Conservation (phyloP, 2,329 filamentous ascomycete genomes). For the Exophiala viscosa region DNA sequence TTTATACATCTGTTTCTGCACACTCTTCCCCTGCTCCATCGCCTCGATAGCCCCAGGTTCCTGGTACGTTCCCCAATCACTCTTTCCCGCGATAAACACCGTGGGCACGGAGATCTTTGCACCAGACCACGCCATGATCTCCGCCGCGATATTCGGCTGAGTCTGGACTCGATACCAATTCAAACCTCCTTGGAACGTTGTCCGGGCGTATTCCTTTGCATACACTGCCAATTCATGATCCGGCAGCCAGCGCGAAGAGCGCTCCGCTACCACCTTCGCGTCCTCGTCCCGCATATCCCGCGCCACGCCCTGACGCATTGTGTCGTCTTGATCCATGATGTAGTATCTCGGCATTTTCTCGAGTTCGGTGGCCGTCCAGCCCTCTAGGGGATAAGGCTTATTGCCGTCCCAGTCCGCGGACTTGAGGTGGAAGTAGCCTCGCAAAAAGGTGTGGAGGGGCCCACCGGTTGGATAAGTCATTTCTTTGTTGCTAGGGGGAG, state of each 20-base stretch:
- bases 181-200: slow-evolving; percentile 62
- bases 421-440: slow-evolving; percentile 67
- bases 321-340: slow-evolving; percentile 57
- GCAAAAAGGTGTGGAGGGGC: slow-evolving; percentile 57
- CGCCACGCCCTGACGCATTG: slow-evolving; percentile 58
- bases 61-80: slow-evolving; percentile 68
- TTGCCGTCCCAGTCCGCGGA: slow-evolving; percentile 59
- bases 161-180: slow-evolving; percentile 66
- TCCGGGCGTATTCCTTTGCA: slow-evolving; percentile 57
- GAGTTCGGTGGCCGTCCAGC: slow-evolving; percentile 57
- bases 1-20: slow-evolving; percentile 55
- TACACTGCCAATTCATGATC: slow-evolving; percentile 59
- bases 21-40: slow-evolving; percentile 51
- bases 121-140: slow-evolving; percentile 58
- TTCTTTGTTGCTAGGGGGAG: slow-evolving; percentile 34
- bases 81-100: slow-evolving; percentile 58
- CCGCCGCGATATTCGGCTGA: slow-evolving; percentile 45
- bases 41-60: slow-evolving; percentile 61
- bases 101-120: slow-evolving; percentile 59
- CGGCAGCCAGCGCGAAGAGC: slow-evolving; percentile 50
- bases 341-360: slow-evolving; percentile 64
- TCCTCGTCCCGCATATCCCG: slow-evolving; percentile 55
- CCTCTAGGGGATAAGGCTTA: slow-evolving; percentile 50
- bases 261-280: slow-evolving; percentile 17
- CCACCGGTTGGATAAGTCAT: slow-evolving; percentile 38